phyloP scores from a whole-genome alignment of 2,329 filamentous ascomycete species.

The Boeremia lycopersici region DNA sequence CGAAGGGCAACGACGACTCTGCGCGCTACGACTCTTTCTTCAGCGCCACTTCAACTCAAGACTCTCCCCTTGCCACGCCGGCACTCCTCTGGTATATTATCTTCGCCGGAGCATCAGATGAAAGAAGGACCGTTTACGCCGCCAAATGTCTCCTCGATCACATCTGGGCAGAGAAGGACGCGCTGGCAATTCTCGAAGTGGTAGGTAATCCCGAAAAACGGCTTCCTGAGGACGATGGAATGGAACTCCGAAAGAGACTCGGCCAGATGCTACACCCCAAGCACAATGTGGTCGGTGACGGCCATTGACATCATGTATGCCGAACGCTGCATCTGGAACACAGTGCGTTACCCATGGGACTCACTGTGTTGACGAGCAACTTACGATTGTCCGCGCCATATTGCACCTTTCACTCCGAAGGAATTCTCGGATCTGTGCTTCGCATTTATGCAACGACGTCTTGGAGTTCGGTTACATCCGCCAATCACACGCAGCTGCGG shows the following conservation, averaged over 20 bases:
- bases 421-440: not conserved
- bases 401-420: not conserved
- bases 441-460: slow-evolving; percentile 10
- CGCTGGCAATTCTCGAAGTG: slow-evolving; percentile 18
- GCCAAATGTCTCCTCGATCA: slow-evolving; percentile 19
- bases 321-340: not conserved
- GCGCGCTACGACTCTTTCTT: slow-evolving; percentile 17
- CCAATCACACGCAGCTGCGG: slow-evolving; percentile 21
- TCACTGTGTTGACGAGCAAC: not conserved
- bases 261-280: slow-evolving; percentile 20
- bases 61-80: not conserved
- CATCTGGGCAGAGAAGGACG: slow-evolving; percentile 19
- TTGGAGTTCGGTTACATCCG: slow-evolving; percentile 15
- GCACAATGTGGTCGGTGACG: slow-evolving; percentile 4
- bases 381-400: not conserved
- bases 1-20: not conserved
- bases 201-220: slow-evolving; percentile 24
- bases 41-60: not conserved
- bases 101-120: slow-evolving; percentile 19
- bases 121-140: slow-evolving; percentile 9
- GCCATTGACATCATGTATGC: slow-evolving; percentile 5
- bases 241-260: slow-evolving; percentile 18
- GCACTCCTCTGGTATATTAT: slow-evolving; percentile 24
- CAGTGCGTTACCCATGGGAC: not conserved
- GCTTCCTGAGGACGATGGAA: slow-evolving; percentile 13